Evolutionary conservation across 2,329 filamentous ascomycete species (phyloP), one percentile per base, ranked within the genome.

Genomic region (Microdochium trichocladiopsis): DNA sequence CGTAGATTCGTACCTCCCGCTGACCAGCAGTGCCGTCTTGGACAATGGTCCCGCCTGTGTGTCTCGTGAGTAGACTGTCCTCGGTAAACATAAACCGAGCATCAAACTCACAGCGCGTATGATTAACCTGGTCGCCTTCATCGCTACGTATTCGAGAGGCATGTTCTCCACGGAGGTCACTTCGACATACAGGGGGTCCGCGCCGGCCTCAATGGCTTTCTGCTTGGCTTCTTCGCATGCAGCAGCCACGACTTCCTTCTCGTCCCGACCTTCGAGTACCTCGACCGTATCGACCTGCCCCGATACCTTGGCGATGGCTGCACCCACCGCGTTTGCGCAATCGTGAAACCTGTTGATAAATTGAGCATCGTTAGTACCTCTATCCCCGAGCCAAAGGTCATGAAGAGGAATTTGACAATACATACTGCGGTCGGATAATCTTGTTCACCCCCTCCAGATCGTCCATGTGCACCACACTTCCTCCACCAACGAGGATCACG

Each of bases 401-500:
- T n/a, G n/a, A n/a, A n/a, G n/a, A n/a, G n/a, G n/a, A n/a, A n/a
- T n/a, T n/a, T n/a, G n/a, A n/a, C n/a, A n/a, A n/a, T n/a, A 79
- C 77, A 69, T 74, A 83, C 41, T 73, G 67, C 0, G 80, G 80
- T 56, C 78, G 81, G 47, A 83, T 64, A 1, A 85, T 77, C 28
- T 66, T 70, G 54, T 77, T 80, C 9, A 80, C 81, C 1, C 82
- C 82, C 28, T 69, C 67, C 0, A 86, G 67, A n/a, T 72, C 63
- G 33, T 78, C 70, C 10, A 41, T 12, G 0, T 80, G 81, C 0
- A 78, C 76, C 10, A 85, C 69, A 1, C 82, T 79, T 4, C 83
- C 83, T 0, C 83, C 83, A 8, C 83, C 83, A 0, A 87, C 83
- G 1, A 86, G 74, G 1, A 86, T 63, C 0, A 86, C 81, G 0